phyloP scores from a whole-genome alignment of 106 monocot species.

The Acorus calamus region DNA sequence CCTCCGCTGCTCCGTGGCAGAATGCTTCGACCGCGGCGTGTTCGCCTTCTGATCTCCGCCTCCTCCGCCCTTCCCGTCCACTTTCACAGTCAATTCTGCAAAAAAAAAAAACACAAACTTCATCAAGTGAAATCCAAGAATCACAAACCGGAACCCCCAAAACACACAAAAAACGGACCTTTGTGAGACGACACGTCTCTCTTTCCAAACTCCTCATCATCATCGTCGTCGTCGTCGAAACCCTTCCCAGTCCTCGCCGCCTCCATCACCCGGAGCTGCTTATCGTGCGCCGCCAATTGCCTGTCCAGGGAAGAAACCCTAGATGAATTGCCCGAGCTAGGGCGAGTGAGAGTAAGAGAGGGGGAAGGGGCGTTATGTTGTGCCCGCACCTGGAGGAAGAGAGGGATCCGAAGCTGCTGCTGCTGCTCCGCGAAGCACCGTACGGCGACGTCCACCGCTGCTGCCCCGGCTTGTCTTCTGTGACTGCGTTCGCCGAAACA shows the following conservation, averaged over 20 bases:
- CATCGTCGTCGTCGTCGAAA: conserved; percentile 31
- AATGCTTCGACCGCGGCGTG: conserved; percentile 32
- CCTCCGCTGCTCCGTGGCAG: conserved; percentile 29
- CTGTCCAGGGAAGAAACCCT: neutral
- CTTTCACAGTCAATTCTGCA: conserved; percentile 17
- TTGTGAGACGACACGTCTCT: conserved; percentile 16
- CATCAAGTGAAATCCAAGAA: neutral
- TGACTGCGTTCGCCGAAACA: too few relatives aligned
- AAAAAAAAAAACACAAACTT: neutral
- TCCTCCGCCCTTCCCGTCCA: conserved; percentile 8
- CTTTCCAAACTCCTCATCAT: conserved; percentile 22
- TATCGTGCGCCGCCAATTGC: neutral
- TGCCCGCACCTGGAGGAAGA: neutral
- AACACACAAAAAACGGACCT: conserved; percentile 9
- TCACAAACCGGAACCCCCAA: neutral
- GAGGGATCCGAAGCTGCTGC: neutral
- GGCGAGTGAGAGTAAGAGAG: neutral
- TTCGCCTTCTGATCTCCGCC: conserved; percentile 23
- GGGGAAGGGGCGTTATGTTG: neutral
- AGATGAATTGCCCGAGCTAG: neutral
- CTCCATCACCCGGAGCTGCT: conserved; percentile 22
- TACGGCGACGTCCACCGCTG: too few relatives aligned
- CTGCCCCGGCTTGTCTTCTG: too few relatives aligned
- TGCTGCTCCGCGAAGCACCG: too few relatives aligned
- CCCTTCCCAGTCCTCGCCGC: conserved; percentile 11